Evolutionary conservation across 306 rosid species (phyloP).

Genomic region (Glycine tomentella): DNA sequence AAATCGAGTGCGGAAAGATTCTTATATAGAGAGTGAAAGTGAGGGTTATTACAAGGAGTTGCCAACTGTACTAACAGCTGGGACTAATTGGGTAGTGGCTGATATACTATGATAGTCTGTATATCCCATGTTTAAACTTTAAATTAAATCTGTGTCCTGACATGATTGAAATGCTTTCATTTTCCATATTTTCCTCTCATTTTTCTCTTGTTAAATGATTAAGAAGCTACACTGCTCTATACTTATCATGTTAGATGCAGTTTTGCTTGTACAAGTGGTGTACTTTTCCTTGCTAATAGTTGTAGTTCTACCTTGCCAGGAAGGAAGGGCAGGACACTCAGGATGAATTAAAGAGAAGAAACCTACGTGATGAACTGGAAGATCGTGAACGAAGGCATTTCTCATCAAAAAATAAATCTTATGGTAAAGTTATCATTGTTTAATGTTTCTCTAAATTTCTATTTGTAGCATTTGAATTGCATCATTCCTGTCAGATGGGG

Average conservation of each 20-base stretch:
- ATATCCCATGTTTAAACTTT: not conserved
- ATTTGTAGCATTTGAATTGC: constrained; percentile 12
- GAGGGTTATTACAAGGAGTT: not conserved
- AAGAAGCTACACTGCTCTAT: not conserved
- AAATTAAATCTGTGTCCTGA: not conserved
- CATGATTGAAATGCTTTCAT: not conserved
- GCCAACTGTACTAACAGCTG: not conserved
- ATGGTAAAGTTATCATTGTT: constrained; percentile 56
- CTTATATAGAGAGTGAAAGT: not conserved
- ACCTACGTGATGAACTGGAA: constrained; percentile 88
- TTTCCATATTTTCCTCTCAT: not conserved
- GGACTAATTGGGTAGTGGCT: not conserved
- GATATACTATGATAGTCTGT: not conserved
- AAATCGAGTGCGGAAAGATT: not conserved
- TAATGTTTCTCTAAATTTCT: not conserved
- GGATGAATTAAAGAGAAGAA: constrained; percentile 85
- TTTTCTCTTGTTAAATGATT: constrained; percentile 4
- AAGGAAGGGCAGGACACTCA: constrained; percentile 91
- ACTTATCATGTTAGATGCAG: not conserved
- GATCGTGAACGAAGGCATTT: constrained; percentile 93
- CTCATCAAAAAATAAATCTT: constrained; percentile 84
- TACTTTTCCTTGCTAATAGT: constrained; percentile 9
- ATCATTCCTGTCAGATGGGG: not conserved
- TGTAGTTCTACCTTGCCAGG: constrained; percentile 52
- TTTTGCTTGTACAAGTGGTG: not conserved